A percentile compares a stretch with the other conserved stretches of the same genome.
Conservation (phyloP, 2,329 filamentous ascomycete genomes). For the Balansia obtecta region DNA sequence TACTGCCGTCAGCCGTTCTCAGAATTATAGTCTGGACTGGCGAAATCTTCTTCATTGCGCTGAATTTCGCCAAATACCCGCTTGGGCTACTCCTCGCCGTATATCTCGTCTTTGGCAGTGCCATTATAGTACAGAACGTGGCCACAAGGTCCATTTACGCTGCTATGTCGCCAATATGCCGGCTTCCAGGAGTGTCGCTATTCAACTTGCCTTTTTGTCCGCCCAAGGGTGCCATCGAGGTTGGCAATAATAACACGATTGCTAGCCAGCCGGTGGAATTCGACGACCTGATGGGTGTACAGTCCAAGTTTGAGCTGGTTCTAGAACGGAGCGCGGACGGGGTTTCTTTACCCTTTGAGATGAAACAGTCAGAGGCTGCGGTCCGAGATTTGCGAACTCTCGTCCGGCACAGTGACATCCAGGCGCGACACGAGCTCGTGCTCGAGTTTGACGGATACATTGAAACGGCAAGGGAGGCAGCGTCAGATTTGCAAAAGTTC, state of each 20-base stretch:
- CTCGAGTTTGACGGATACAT: conserved; percentile 69
- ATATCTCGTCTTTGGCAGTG: conserved; percentile 45
- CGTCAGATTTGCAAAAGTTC: conserved; percentile 58
- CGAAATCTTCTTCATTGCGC: conserved; percentile 44
- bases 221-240: conserved; percentile 12
- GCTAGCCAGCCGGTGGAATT: conserved; percentile 7
- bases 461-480: conserved; percentile 50
- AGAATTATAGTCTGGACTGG: conserved; percentile 35
- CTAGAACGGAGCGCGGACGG: conserved; percentile 54
- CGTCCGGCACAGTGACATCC: conserved; percentile 51
- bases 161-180: conserved; percentile 57
- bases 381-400: conserved; percentile 25
- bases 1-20: conserved; percentile 26
- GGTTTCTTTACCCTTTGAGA: conserved; percentile 59
- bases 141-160: conserved; percentile 46
- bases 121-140: conserved; percentile 49
- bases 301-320: conserved; percentile 66
- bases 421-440: conserved; percentile 56
- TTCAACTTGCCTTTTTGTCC: conserved; percentile 54
- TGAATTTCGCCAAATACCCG: conserved; percentile 51
- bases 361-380: conserved; percentile 64
- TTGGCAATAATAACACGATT: conserved; percentile 8
- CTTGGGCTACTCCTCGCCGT: conserved; percentile 48
- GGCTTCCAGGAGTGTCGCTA: conserved; percentile 50
- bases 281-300: conserved; percentile 54